Conservation (phyloP, 768 basidiomycete species). For the Mycena polygramma region DNA sequence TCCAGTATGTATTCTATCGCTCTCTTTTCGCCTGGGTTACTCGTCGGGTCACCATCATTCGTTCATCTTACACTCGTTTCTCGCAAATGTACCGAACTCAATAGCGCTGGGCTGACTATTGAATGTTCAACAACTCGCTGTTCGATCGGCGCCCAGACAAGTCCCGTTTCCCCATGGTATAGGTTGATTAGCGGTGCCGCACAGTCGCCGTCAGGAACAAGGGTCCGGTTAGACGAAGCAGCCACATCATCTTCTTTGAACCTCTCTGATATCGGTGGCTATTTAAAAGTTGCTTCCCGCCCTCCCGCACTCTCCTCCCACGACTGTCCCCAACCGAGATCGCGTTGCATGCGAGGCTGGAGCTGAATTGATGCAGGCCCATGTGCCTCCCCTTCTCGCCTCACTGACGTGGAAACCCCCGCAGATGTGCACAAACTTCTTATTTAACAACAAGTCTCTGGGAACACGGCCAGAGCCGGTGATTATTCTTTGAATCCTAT, state of each 20-base stretch:
- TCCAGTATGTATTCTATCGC: background rate
- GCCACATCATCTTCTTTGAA: no score
- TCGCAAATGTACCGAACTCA: background rate
- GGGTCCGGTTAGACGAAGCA: no score
- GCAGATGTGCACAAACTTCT: background rate
- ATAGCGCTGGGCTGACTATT: background rate
- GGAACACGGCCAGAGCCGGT: background rate
- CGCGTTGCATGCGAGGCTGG: background rate
- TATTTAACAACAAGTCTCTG: slow-evolving; percentile 1
- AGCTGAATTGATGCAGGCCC: background rate
- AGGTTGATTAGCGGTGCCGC: no score
- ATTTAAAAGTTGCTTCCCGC: background rate
- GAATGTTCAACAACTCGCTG: background rate
- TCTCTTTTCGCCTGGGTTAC: background rate
- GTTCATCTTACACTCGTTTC: background rate
- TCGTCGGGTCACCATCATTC: background rate
- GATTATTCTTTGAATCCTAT: slow-evolving; percentile 7
- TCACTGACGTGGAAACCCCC: background rate
- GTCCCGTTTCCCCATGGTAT: background rate
- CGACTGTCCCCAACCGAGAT: background rate
- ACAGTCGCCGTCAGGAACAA: no score
- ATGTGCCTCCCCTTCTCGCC: background rate
- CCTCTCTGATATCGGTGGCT: no score
- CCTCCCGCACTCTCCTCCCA: background rate
- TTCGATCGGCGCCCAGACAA: no score